These are phyloP conservation scores for Solanum chacoense DNA, from an alignment of 305 asterid species.

Conservation along the genomic window DNA sequence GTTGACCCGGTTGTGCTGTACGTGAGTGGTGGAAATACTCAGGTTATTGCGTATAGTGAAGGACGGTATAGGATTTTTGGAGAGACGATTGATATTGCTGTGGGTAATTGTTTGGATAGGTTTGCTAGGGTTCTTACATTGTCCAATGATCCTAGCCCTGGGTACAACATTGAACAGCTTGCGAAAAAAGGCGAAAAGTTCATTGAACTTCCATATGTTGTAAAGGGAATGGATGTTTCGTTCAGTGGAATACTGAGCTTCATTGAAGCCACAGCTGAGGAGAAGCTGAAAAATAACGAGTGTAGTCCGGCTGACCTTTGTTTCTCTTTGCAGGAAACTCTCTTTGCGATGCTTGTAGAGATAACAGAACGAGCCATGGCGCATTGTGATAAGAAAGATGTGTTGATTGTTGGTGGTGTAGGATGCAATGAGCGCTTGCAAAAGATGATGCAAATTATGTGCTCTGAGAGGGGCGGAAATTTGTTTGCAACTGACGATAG, in stretches of 20 bases:
- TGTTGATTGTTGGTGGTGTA: constrained; percentile 93
- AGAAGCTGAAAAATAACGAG: constrained; percentile 56
- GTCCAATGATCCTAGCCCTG: constrained; percentile 97
- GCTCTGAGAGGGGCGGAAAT: constrained; percentile 85
- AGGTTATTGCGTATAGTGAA: constrained; percentile 93
- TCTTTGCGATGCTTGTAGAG: constrained; percentile 99
- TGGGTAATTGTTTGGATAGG: constrained; percentile 95
- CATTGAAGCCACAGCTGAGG: constrained; percentile 81
- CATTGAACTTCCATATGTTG: constrained; percentile 91
- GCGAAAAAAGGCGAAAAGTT: constrained; percentile 88
- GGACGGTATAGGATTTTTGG: constrained; percentile 94
- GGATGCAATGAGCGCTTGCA: constrained; percentile 90
- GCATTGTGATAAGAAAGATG: constrained; percentile 93
- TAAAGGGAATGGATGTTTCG: constrained; percentile 99
- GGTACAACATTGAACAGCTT: constrained; percentile 98
- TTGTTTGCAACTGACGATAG: constrained; percentile 88
- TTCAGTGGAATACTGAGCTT: constrained; percentile 94
- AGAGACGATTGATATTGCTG: constrained; percentile 94
- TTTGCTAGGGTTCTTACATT: constrained; percentile 90
- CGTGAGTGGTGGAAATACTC: constrained; percentile 99
- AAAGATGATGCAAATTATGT: constrained; percentile 92
- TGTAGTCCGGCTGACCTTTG: constrained; percentile 45
- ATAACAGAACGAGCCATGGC: constrained; percentile 98
- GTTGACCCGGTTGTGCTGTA: constrained; percentile 92
- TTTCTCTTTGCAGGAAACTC: constrained; percentile 77